Base-by-base conservation (phyloP, 164 flowering plant species). In the Magnolia kwangsiensis region DNA sequence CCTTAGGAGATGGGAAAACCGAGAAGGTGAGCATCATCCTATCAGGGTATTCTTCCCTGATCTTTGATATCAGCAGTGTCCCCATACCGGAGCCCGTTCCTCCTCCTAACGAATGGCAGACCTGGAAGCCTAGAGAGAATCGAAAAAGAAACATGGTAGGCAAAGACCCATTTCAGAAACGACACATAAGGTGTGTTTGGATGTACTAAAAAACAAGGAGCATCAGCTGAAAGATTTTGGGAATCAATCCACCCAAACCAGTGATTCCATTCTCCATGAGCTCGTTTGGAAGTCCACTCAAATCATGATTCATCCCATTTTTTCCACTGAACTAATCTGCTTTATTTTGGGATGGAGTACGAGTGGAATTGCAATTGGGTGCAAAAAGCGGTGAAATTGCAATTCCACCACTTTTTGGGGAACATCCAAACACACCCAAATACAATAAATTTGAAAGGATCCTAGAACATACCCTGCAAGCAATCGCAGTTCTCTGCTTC, bases 41-140 rank as follows among this genome's bases (percentile, higher is more conserved):
- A 51, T 87, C 91, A 0, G 91, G 91, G 80, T 88, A 88, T 72
- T 88, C 91, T 75, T 88, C 91, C 55, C 89, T 78, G 69, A 87
- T 87, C 80, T 86, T 88, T 10, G 90, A 88, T 21, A 88, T 88
- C 83, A 88, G 50, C 50, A 88, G 85, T 13, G 90, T 86, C 2
- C 90, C 90, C 90, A 88, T 88, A 1, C 90, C 90, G 8, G 90
- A 88, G 8, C 90, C 90, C 3, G 90, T 85, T 63, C 89, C 89
- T 59, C 89, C 89, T 64, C 89, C 90, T 4, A 87, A 74, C 0
- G 90, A 87, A 82, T 88, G 91, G 67, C 91, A 88, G 2, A 88
- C 88, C 77, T 87, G 91, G 75, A 88, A 88, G 16, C 87, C 90
- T 85, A 72, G 50, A 75, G 55, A 51, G 18, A 73, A n/a, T 1